Evolutionary conservation across 208 protist genomes (phyloP).

Genomic region (Acanthamoeba castellanii): DNA sequence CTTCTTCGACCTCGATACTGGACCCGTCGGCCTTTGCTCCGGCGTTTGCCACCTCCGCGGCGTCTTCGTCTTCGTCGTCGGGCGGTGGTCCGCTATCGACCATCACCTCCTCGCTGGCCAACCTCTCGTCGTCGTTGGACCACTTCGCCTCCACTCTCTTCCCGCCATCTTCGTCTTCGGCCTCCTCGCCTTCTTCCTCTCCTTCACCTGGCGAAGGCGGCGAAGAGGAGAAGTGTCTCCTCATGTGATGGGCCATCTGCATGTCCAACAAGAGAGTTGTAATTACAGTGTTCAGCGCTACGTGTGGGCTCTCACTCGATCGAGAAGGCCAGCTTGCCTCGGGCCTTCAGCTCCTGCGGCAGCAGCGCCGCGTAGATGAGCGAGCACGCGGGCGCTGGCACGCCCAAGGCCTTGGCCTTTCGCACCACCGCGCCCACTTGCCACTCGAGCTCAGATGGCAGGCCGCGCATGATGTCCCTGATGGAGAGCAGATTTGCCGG

Average conservation of each 20-base stretch:
- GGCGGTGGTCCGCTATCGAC: not conserved
- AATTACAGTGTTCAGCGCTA: not conserved
- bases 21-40: not conserved
- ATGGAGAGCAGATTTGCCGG: not conserved
- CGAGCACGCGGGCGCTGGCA: not conserved
- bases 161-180: not conserved
- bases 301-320: not conserved
- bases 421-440: constrained; percentile 19
- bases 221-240: not conserved
- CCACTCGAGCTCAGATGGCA: constrained; percentile 20
- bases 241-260: not conserved
- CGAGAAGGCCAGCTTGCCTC: not conserved
- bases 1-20: not conserved
- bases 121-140: not conserved
- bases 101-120: not conserved
- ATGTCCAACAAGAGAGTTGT: not conserved
- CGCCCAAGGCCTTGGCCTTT: not conserved
- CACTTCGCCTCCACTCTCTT: not conserved
- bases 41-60: not conserved
- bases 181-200: not conserved
- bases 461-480: constrained; percentile 13
- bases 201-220: not conserved
- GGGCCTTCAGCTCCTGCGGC: constrained; percentile 1
- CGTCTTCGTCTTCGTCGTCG: not conserved
- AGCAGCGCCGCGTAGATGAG: constrained; percentile 11